Conservation (phyloP, 2,329 filamentous ascomycete genomes). For the Fusarium penzigii region DNA sequence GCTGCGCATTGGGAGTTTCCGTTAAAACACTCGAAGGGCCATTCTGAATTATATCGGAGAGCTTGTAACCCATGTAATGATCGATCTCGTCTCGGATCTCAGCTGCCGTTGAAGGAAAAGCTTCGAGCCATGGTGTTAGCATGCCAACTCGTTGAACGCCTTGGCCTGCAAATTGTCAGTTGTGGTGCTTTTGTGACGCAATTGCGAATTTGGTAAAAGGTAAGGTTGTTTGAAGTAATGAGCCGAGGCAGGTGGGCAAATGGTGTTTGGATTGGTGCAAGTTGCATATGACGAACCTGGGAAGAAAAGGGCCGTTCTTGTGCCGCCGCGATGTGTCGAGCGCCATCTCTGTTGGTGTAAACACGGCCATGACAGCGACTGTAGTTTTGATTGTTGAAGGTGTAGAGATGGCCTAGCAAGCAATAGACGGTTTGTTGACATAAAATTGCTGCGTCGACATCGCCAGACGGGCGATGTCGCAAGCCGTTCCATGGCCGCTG, state of each 20-base stretch:
- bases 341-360: constrained; percentile 25
- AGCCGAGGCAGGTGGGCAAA: no score
- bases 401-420: constrained; percentile 3
- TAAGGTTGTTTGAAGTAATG: no score
- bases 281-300: no score
- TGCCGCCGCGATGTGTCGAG: constrained; percentile 39
- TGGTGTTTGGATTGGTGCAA: no score
- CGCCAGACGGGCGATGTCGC: constrained; percentile 28
- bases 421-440: constrained; percentile 8
- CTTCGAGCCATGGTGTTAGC: constrained; percentile 81
- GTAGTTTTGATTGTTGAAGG: constrained; percentile 3
- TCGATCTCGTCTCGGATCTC: constrained; percentile 88
- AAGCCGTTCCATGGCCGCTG: constrained; percentile 35
- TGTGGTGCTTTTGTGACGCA: no score
- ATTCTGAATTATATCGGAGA: constrained; percentile 76
- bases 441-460: constrained; percentile 28
- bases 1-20: constrained; percentile 84
- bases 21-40: constrained; percentile 79
- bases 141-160: constrained; percentile 89
- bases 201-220: no score
- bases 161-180: no score
- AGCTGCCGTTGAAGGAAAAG: constrained; percentile 76
- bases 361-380: no score
- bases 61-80: constrained; percentile 68
- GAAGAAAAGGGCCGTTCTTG: constrained; percentile 61